Base-by-base conservation (phyloP, 495 filamentous ascomycete genomes). In the Lineolata rhizophorae region DNA sequence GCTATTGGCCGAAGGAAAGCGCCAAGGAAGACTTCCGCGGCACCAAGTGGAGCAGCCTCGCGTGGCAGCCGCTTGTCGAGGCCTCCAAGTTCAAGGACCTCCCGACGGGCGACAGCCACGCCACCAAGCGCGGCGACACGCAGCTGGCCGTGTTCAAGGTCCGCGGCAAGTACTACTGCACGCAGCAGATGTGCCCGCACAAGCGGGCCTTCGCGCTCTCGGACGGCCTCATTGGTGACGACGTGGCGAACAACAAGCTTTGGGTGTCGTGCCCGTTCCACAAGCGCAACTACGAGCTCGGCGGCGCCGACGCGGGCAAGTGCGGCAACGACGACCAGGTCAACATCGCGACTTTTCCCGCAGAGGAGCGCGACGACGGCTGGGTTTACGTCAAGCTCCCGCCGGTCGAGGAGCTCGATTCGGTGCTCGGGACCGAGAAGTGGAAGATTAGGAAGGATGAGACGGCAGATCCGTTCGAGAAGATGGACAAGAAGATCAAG, bases 101-200 rank as follows among this genome's bases (percentile, higher is more conserved):
- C 20, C 72, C 80, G 3, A 76, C 73, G 31, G 72, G 77, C 41
- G 54, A 76, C 50, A 55, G 68, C 49, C 56, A 75, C 2, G 72
- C 69, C 25, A 55, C 93, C 50, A 91, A 91, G 58, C 67, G 80
- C 15, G 79, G 81, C 8, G 83, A 93, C 49, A 93, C 83, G 0
- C 85, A 95, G 50, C 65, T 94, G 3, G 83, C 84, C 12, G 58
- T 94, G 36, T 94, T 87, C 66, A 81, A 82, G 46, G 61, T 94
- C 39, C 66, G 67, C 36, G 85, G 81, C 13, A 65, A 68, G 31
- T 91, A 67, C 54, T 87, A 84, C 47, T 77, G 80, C n/a, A 76
- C 74, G 11, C 85, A 95, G 61, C 83, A 95, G 50, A 95, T 95
- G 85, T 95, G 85, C 49, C 85, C 85, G 10, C 82, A 93, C 55